Conservation (phyloP, 148 eudicot genomes). For the Vaccinium darrowii region DNA sequence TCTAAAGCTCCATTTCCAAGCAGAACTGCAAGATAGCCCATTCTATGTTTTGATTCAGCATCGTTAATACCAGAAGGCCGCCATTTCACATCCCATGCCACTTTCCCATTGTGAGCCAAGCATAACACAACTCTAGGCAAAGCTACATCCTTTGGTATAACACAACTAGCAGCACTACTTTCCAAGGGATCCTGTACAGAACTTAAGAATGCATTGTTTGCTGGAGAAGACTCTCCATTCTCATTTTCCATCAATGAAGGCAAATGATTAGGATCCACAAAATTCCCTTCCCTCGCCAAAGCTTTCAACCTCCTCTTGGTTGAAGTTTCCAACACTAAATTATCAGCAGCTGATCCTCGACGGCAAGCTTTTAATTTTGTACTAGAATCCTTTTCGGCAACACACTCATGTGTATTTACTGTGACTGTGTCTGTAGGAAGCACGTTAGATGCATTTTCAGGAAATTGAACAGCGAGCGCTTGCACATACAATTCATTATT, state of each 20-base stretch:
- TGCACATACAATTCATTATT: conserved; percentile 18
- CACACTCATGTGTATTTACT: conserved; percentile 15
- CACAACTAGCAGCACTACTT: conserved; percentile 23
- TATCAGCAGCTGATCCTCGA: conserved; percentile 17
- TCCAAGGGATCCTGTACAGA: conserved; percentile 26
- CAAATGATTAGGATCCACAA: conserved; percentile 15
- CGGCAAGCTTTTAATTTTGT: conserved; percentile 16
- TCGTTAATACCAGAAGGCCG: conserved; percentile 42
- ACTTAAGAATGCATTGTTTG: conserved; percentile 9
- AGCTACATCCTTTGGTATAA: conserved; percentile 40
- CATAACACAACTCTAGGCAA: conserved; percentile 81
- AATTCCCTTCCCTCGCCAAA: conserved; percentile 20
- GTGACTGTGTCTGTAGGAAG: conserved; percentile 23
- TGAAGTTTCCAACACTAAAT: conserved; percentile 12
- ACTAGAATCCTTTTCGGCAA: conserved; percentile 17
- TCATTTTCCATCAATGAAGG: conserved; percentile 23
- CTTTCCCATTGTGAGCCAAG: conserved; percentile 92
- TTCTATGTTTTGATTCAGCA: conserved; percentile 42
- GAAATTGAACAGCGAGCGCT: conserved; percentile 33
- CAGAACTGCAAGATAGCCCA: conserved; percentile 97
- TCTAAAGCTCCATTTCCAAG: conserved; percentile 90
- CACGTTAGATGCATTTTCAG: conserved; percentile 26
- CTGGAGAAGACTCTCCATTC: conserved; percentile 23
- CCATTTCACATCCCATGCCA: conserved; percentile 98
- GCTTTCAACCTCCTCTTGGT: conserved; percentile 21